Evolutionary conservation across 2,329 filamentous ascomycete genomes (phyloP).

Genomic region (Monilinia fructicola): DNA sequence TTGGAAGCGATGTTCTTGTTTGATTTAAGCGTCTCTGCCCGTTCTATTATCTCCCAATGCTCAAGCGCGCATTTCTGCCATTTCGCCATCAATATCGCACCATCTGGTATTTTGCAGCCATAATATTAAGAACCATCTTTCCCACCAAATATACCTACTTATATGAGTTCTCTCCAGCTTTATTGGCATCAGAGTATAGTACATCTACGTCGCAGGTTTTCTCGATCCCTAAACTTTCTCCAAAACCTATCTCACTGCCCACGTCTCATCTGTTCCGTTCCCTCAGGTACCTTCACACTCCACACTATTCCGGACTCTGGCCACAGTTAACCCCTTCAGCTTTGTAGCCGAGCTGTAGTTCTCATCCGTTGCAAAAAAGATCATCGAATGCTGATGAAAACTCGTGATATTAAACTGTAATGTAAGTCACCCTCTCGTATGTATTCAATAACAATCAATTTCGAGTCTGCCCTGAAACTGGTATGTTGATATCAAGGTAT

Average conservation of each 20-base stretch:
- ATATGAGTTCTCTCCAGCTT: not conserved
- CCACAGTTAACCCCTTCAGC: not conserved
- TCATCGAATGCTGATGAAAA: not conserved
- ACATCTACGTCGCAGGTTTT: not conserved
- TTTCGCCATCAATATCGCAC: not conserved
- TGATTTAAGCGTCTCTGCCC: not conserved
- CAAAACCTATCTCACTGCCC: not conserved
- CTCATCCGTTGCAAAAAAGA: no score
- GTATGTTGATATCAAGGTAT: no score
- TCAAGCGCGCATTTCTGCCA: slow-evolving; percentile 8
- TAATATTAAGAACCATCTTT: not conserved
- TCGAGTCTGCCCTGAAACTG: not conserved
- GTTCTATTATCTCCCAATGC: not conserved
- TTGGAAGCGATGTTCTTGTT: not conserved
- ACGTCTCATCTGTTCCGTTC: not conserved
- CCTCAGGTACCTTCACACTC: not conserved
- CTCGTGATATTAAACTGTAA: not conserved
- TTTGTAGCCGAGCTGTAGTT: not conserved
- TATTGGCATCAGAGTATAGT: not conserved
- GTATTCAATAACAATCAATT: not conserved
- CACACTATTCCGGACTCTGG: not conserved
- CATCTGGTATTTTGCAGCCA: not conserved
- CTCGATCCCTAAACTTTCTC: not conserved
- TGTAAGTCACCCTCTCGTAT: not conserved
- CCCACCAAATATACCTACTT: not conserved